Evolutionary conservation across 176 grass and related monocot species (phyloP).

Genomic region (Luzula sylvatica): DNA sequence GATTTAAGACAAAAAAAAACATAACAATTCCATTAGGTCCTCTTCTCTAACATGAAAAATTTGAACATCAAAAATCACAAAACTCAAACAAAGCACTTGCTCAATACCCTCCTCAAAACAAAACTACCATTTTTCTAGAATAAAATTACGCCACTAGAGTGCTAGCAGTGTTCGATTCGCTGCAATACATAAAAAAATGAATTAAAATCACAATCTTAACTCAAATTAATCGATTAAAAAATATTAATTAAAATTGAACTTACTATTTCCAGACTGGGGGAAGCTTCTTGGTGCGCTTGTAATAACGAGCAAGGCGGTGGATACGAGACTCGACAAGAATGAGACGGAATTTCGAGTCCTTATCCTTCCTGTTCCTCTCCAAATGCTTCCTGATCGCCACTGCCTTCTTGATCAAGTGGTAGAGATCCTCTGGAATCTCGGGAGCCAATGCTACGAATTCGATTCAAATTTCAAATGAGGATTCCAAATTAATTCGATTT

Average conservation of each 20-base stretch:
- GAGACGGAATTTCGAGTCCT: constrained; percentile 82
- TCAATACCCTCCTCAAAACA: background rate
- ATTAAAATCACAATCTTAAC: background rate
- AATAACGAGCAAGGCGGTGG: constrained; percentile 86
- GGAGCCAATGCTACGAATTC: constrained; percentile 38
- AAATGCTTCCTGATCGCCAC: constrained; percentile 90
- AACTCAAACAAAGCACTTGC: background rate
- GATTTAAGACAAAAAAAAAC: constrained; percentile 1
- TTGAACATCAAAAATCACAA: background rate
- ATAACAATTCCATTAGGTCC: background rate
- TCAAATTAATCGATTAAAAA: background rate
- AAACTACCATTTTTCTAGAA: background rate
- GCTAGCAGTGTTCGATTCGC: constrained; percentile 51
- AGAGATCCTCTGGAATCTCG: constrained; percentile 79
- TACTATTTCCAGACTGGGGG: constrained; percentile 90
- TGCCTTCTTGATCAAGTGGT: constrained; percentile 88
- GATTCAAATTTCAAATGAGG: background rate
- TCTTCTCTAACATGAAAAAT: constrained; percentile 12
- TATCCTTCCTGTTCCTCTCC: constrained; percentile 97
- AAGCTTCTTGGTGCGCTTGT: constrained; percentile 97
- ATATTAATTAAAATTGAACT: constrained; percentile 4
- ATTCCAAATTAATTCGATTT: background rate
- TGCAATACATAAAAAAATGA: constrained; percentile 22
- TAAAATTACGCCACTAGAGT: constrained; percentile 54
- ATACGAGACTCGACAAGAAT: constrained; percentile 96